Evolutionary conservation across 768 basidiomycete species (phyloP).

Genomic region (Wakefieldia striispora): DNA sequence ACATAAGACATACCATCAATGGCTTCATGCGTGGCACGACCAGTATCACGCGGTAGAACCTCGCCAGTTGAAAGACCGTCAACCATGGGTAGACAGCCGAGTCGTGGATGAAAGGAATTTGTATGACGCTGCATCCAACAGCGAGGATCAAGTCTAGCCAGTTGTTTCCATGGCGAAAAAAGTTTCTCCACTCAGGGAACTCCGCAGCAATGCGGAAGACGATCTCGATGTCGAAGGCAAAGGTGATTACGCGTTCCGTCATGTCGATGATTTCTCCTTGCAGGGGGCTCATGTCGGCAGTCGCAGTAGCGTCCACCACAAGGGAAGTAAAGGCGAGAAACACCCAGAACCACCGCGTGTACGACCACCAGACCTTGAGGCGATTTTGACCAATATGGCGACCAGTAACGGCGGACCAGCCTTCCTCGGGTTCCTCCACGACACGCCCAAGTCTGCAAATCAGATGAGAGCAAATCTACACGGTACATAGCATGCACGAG

Average conservation of each 20-base stretch:
- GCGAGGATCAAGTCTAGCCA: constrained; percentile 77
- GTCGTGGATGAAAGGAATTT: constrained; percentile 72
- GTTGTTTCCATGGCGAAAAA: constrained; percentile 62
- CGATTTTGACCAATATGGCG: constrained; percentile 46
- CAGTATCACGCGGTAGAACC: constrained; percentile 92
- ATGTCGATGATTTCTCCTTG: constrained; percentile 54
- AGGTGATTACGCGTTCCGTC: constrained; percentile 73
- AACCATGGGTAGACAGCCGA: constrained; percentile 82
- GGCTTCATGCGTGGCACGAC: constrained; percentile 89
- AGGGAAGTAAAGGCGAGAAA: constrained; percentile 70
- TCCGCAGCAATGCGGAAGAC: too few species aligned
- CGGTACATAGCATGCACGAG: neutral
- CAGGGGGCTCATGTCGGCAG: constrained; percentile 43
- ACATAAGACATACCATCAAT: constrained; percentile 55
- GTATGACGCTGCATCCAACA: constrained; percentile 72
- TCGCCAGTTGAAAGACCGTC: constrained; percentile 77
- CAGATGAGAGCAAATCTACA: neutral
- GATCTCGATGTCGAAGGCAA: constrained; percentile 42
- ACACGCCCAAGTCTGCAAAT: constrained; percentile 35
- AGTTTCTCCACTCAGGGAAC: constrained; percentile 37
- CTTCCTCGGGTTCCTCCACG: constrained; percentile 61
- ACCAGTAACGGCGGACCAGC: constrained; percentile 50
- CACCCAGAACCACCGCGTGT: constrained; percentile 73
- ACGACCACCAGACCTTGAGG: constrained; percentile 53
- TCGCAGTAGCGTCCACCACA: constrained; percentile 67